A percentile compares a stretch with the other conserved stretches of the same genome.
Conservation (phyloP, 139 green algal genomes). For the Coccomyxa sp. region DNA sequence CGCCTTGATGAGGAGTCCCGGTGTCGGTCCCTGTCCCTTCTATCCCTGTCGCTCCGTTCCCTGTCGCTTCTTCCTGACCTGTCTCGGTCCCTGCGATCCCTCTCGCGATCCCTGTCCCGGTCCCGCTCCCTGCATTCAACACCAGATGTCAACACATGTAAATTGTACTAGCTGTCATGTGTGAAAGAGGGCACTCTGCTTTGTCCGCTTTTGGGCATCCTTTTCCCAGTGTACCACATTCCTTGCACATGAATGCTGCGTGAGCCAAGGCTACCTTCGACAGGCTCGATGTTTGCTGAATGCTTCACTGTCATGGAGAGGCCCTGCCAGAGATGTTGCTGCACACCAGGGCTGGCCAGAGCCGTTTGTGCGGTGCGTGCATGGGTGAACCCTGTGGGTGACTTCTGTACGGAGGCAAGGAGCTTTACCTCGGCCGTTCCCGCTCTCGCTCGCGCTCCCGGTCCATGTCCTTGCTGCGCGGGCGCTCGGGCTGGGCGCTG, state of each 20-base stretch:
- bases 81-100: background rate
- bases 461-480: background rate
- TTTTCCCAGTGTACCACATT: too few species aligned
- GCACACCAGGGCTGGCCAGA: background rate
- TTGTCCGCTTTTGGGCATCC: too few species aligned
- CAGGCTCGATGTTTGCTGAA: background rate
- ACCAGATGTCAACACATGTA: background rate
- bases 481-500: background rate
- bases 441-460: background rate
- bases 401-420: background rate
- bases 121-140: background rate
- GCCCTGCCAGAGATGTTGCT: background rate
- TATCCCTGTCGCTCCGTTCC: background rate
- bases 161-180: background rate
- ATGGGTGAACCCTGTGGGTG: too few species aligned
- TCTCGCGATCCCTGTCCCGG: background rate
- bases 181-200: background rate
- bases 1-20: background rate
- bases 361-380: too few species aligned
- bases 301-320: background rate
- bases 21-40: constrained; percentile 1
- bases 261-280: background rate
- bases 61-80: background rate
- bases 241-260: background rate
- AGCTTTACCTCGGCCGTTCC: background rate